These are phyloP conservation scores for Starmerella bacillaris DNA, from an alignment of 805 yeast genomes.

Conservation along the genomic window DNA sequence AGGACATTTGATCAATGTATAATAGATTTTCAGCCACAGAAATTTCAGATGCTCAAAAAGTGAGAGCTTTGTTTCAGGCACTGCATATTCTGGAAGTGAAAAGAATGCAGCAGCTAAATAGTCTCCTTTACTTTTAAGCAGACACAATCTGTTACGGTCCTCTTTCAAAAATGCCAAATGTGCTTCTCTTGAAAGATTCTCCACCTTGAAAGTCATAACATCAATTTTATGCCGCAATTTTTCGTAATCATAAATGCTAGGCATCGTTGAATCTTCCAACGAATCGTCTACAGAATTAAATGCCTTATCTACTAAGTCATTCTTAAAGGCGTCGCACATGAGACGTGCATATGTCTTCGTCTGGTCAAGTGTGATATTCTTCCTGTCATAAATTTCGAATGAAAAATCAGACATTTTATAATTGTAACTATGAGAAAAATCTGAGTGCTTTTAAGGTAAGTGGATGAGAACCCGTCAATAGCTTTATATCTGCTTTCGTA, in stretches of 20 bases:
- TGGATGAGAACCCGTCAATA: no score
- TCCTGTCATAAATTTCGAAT: not conserved
- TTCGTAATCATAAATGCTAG: not conserved
- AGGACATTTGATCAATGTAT: no score
- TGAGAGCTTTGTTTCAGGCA: not conserved
- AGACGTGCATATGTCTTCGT: conserved; percentile 1
- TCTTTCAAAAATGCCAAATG: not conserved
- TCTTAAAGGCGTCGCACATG: not conserved
- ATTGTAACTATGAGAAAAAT: no score
- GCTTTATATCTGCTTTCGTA: no score
- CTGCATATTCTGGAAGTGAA: conserved; percentile 6
- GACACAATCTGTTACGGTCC: conserved; percentile 3
- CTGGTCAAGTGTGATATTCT: conserved; percentile 2
- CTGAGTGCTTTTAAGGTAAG: no score
- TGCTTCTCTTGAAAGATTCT: not conserved
- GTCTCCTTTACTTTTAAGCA: conserved; percentile 1
- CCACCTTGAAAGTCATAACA: conserved; percentile 1
- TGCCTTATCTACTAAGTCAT: not conserved
- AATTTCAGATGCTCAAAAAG: not conserved
- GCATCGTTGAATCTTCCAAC: not conserved
- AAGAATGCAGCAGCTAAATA: conserved; percentile 6
- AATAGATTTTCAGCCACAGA: not conserved
- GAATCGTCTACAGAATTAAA: not conserved
- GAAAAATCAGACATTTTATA: not conserved
- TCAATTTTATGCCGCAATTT: not conserved